A percentile compares a stretch with the other conserved stretches of the same genome.
Conservation (phyloP, 192 early-diverging fungal genomes). For the Backusella tuberculispora region DNA sequence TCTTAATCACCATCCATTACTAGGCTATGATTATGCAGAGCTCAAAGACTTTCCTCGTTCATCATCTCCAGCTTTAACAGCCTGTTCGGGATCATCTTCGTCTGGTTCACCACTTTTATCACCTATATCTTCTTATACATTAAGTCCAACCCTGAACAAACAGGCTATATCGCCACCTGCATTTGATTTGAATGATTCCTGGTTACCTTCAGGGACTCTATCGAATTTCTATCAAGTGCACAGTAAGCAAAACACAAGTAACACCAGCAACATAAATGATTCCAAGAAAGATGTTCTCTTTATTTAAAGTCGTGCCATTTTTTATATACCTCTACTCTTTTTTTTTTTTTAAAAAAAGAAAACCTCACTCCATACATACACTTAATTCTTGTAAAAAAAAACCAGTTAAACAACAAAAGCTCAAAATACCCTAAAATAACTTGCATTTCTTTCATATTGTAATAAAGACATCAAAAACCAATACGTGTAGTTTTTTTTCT, state of each 20-base stretch:
- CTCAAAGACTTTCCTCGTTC: constrained; percentile 42
- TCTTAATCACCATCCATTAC: constrained; percentile 37
- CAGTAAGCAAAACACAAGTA: neutral
- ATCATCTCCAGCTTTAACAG: constrained; percentile 26
- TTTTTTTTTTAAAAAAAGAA: neutral
- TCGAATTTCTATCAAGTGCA: constrained; percentile 11
- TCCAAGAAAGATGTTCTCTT: neutral
- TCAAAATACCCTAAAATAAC: constrained; percentile 8
- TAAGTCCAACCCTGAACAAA: neutral
- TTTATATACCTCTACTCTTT: constrained; percentile 2
- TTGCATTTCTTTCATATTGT: constrained; percentile 7
- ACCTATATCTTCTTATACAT: constrained; percentile 21
- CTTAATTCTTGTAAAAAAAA: constrained; percentile 8
- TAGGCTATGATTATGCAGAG: constrained; percentile 43
- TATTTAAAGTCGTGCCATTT: constrained; percentile 12
- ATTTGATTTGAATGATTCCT: constrained; percentile 20
- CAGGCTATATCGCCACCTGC: constrained; percentile 4
- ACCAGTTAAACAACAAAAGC: neutral
- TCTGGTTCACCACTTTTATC: constrained; percentile 20
- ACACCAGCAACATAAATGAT: neutral
- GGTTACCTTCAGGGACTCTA: neutral
- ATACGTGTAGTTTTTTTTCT: neutral
- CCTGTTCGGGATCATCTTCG: constrained; percentile 20
- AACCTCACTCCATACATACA: neutral
- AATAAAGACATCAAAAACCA: constrained; percentile 12